These are phyloP conservation scores for Purshia tridentata DNA, from an alignment of 306 rosid genomes.

Conservation along the genomic window DNA sequence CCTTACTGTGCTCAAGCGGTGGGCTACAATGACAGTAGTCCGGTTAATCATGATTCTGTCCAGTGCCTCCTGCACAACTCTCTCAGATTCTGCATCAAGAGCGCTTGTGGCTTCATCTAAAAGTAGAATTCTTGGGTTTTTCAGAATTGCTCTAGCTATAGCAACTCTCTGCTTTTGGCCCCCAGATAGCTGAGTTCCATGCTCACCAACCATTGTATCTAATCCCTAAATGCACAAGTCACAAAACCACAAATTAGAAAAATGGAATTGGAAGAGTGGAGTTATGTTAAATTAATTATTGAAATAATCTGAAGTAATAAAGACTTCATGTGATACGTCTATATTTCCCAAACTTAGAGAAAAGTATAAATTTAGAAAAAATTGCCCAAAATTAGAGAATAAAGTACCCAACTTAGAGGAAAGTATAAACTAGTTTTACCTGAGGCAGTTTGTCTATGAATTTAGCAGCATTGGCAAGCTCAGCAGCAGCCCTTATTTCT, in stretches of 20 bases:
- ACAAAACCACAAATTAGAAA: background rate
- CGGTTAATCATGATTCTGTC: constrained; percentile 59
- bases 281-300: background rate
- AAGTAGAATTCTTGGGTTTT: constrained; percentile 67
- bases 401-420: background rate
- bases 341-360: background rate
- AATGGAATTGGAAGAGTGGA: background rate
- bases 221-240: constrained; percentile 36
- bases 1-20: constrained; percentile 62
- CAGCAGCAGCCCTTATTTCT: constrained; percentile 65
- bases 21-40: constrained; percentile 72
- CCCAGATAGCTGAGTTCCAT: constrained; percentile 74
- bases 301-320: background rate
- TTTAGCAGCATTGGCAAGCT: constrained; percentile 71
- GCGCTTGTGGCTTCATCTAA: constrained; percentile 75
- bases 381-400: background rate
- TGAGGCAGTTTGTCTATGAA: constrained; percentile 75
- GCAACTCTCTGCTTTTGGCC: constrained; percentile 55
- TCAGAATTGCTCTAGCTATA: constrained; percentile 72
- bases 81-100: constrained; percentile 72
- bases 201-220: constrained; percentile 75
- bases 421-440: constrained; percentile 24
- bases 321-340: too few species aligned
- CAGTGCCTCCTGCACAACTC: constrained; percentile 63
- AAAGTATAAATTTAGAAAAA: background rate